Evolutionary conservation across 2,329 filamentous ascomycete species (phyloP).

Genomic region (Exophiala phaeomuriformis): DNA sequence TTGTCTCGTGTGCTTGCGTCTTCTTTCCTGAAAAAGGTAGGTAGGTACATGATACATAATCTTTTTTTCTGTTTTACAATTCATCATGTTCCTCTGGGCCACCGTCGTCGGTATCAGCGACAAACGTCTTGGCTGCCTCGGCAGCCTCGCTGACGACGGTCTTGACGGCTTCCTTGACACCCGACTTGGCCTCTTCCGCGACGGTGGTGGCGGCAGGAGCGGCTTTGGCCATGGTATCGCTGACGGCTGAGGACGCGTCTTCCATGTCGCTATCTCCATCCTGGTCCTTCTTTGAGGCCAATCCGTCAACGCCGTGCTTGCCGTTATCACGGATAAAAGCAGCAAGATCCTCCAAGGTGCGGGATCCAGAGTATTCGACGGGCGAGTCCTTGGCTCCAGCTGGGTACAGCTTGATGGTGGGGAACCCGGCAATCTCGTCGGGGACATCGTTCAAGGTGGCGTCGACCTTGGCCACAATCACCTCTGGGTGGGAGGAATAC

Average conservation of each 20-base stretch:
- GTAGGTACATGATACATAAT: neutral
- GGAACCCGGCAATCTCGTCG: constrained; percentile 95
- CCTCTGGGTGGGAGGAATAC: constrained; percentile 48
- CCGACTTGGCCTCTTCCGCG: constrained; percentile 49
- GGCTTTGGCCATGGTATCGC: constrained; percentile 27
- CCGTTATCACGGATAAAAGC: constrained; percentile 93
- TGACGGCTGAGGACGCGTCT: constrained; percentile 42
- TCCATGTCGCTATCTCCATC: constrained; percentile 53
- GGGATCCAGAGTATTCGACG: constrained; percentile 77
- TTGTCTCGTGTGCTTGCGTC: too few species aligned
- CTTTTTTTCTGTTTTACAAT: constrained; percentile 15
- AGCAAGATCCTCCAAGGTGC: constrained; percentile 84
- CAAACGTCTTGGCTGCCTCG: constrained; percentile 19
- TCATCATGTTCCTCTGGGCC: constrained; percentile 25
- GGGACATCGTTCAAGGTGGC: constrained; percentile 94
- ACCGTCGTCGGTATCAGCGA: constrained; percentile 23
- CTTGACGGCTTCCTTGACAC: constrained; percentile 10
- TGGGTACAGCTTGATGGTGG: constrained; percentile 96
- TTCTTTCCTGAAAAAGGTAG: too few species aligned
- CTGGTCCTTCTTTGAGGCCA: constrained; percentile 40
- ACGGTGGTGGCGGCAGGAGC: constrained; percentile 27
- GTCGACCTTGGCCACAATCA: constrained; percentile 80
- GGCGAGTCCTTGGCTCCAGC: constrained; percentile 81
- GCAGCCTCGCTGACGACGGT: constrained; percentile 2
- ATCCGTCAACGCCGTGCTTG: constrained; percentile 70